These are phyloP conservation scores for Morella rubra DNA, from an alignment of 306 rosid genomes.

Conservation along the genomic window DNA sequence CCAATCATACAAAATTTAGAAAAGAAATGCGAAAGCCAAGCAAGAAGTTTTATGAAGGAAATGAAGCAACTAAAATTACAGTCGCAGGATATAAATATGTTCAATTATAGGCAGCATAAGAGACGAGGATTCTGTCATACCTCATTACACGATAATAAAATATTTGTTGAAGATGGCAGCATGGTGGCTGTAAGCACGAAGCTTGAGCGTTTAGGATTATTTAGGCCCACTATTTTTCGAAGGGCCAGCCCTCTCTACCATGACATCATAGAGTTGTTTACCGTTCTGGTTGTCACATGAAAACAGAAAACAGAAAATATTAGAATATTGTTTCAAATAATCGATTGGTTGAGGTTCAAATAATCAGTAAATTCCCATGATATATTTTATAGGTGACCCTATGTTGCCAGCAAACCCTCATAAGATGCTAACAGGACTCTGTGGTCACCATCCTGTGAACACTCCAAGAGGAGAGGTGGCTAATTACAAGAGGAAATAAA, in stretches of 20 bases:
- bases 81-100: neutral
- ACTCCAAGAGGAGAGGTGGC: neutral
- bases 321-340: neutral
- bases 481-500: neutral
- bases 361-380: neutral
- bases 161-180: neutral
- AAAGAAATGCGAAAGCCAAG: neutral
- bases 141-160: neutral
- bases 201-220: slow-evolving; percentile 34
- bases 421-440: slow-evolving; percentile 8
- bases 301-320: slow-evolving; percentile 26
- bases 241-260: slow-evolving; percentile 98
- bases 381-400: neutral
- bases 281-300: slow-evolving; percentile 67
- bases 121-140: neutral
- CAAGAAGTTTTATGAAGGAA: neutral
- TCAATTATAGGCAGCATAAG: neutral
- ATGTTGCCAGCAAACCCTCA: neutral
- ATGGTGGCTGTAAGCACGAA: slow-evolving; percentile 19
- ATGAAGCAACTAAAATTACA: neutral
- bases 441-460: neutral
- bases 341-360: neutral
- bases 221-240: slow-evolving; percentile 78
- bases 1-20: neutral
- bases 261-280: slow-evolving; percentile 78